Evolutionary conservation across 2,329 filamentous ascomycete species (phyloP), one percentile per base, ranked within the genome.

Genomic region (Xylaria arbuscula): DNA sequence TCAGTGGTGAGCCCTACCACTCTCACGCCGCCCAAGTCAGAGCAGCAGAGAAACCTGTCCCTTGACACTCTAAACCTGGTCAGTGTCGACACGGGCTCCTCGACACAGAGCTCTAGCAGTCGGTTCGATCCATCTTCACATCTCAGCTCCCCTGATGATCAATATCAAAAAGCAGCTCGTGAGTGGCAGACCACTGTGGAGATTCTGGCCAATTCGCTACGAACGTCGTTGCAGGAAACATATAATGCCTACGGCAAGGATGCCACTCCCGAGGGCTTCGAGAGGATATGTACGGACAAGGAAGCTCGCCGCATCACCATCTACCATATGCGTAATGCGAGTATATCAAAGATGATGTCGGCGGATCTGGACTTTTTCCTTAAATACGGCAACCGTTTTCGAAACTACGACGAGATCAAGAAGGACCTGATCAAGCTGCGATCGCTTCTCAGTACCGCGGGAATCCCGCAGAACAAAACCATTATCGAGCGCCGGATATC

Each of bases 141-240:
- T 11, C 28, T 54, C 28, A 7, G 13, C 9, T 54, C 55, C n/a
- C 47, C 48, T 15, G 57, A 54, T 81, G 47, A 70, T 9, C 60
- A 72, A 8, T 82, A 80, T 74, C 67, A 85, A 7, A 74, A 74
- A 15, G 78, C 79, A 1, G 79, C 86, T 51, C 78, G 79, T 10
- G 83, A 84, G 9, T 86, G 84, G 82, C 83, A 81, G 71, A 72
- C 73, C 1, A 80, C 80, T 45, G 77, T 86, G 22, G 81, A 84
- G 62, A 70, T 74, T 1, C 75, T 87, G 50, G 74, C 81, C 6
- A 80, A 83, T 8, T 79, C 80, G 2, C 79, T 85, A 22, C 78
- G 78, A 64, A 75, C 72, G n/a, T 83, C 79, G 50, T 73, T 87
- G 1, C 75, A 80, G 1, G 79, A 81, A 22, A 85, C 82, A 0